phyloP scores from a whole-genome alignment of 1,139 yeast species.

The Candida tropicalis region DNA sequence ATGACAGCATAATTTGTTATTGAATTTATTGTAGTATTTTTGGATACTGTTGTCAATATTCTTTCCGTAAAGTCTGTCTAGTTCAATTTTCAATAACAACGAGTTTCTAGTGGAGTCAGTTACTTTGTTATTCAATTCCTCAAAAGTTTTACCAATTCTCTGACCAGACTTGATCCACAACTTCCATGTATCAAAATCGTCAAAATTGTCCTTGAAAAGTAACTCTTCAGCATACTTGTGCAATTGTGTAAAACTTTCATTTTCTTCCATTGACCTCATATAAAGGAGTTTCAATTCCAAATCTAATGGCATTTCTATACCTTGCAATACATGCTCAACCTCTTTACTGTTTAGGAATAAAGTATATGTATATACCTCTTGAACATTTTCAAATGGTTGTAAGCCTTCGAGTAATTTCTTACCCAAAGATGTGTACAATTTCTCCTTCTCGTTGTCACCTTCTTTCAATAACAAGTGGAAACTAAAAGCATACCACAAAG shows the following conservation, averaged over 20 bases:
- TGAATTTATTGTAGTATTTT: constrained; percentile 46
- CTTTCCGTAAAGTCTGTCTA: constrained; percentile 27
- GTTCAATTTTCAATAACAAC: constrained; percentile 54
- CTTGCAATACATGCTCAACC: constrained; percentile 31
- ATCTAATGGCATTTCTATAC: constrained; percentile 42
- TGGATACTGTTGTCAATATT: constrained; percentile 28
- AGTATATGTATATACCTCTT: constrained; percentile 60
- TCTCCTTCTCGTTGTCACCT: constrained; percentile 24
- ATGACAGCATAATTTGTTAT: constrained; percentile 61
- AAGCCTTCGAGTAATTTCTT: constrained; percentile 49
- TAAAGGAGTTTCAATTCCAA: constrained; percentile 60
- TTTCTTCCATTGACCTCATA: constrained; percentile 43
- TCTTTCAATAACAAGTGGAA: constrained; percentile 34
- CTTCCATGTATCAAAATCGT: constrained; percentile 67
- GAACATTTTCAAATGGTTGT: constrained; percentile 50
- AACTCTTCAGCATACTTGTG: constrained; percentile 32
- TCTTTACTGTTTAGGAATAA: constrained; percentile 42
- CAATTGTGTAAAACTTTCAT: constrained; percentile 46
- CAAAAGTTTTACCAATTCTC: constrained; percentile 27
- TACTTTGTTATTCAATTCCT: constrained; percentile 28
- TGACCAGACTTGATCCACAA: constrained; percentile 48
- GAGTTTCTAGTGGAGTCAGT: constrained; percentile 53
- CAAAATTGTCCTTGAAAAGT: constrained; percentile 47
- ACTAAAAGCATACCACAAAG: constrained; percentile 52
- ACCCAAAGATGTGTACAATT: constrained; percentile 60